Base-by-base conservation (phyloP, 345 rosid genomes). In the Capsella bursapastoris region DNA sequence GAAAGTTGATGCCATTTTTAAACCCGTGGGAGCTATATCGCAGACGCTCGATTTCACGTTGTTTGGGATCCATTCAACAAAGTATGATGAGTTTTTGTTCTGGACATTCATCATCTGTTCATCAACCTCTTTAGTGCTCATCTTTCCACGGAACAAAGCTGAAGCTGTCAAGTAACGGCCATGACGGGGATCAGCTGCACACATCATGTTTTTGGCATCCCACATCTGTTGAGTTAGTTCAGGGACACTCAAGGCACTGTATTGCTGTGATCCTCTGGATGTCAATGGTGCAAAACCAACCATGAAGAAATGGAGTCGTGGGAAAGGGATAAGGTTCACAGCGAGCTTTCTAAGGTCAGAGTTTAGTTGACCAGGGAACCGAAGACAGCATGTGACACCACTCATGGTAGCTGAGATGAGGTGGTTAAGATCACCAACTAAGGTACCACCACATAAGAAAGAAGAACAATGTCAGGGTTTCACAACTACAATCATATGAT, bases 141-240 rank as follows among this genome's bases (percentile, higher is more conserved):
- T 79, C 68, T 75, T 79, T 44, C 82, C 82, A 64, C 82, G 82
- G 77, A 79, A 79, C 34, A 79, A 6, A 25, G 82, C 82, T 1
- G 82, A 79, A 2, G 79, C 82, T 45, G 82, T 79, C 61, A 79
- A 70, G 79, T 79, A 79, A 52, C 82, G 82, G 1, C 82, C 82
- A 40, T 79, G 82, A 3, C 82, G 77, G 1, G 82, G 82, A 40
- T 79, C 82, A 65, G 82, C 82, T 58, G 82, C 82, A 45, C 82
- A 79, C 82, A 79, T 79, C 82, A 79, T 79, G 82, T 79, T 79
- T 34, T 79, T 79, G 14, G 82, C 69, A 56, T 79, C 82, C 82
- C 82, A 79, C 82, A 79, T 79, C 32, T 79, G 82, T 15, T 79
- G 82, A 13, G 82, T 79, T 18, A 79, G 74, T 61, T 79, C 82